Conservation (phyloP, 2,329 filamentous ascomycete genomes). For the Neonectria faginata region DNA sequence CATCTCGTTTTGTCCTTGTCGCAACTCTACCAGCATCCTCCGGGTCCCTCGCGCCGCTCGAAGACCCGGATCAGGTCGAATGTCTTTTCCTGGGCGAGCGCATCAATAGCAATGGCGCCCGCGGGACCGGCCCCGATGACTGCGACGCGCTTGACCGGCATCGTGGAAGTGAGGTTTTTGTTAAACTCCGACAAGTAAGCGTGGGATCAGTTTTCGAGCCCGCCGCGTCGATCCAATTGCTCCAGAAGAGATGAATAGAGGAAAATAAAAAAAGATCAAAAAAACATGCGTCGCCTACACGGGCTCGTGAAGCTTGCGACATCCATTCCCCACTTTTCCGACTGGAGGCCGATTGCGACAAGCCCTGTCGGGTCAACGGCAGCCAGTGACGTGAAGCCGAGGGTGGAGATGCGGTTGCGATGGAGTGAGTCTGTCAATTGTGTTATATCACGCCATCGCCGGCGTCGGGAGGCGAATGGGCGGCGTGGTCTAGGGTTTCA, state of each 20-base stretch:
- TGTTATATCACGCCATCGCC: conserved; percentile 30
- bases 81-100: conserved; percentile 66
- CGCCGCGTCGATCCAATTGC: neutral
- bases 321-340: conserved; percentile 13
- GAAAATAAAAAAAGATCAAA: neutral
- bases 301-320: neutral
- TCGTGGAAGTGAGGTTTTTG: conserved; percentile 1
- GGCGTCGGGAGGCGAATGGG: conserved; percentile 10
- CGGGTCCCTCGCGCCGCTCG: conserved; percentile 67
- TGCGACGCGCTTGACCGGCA: conserved; percentile 57
- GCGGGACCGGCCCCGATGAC: conserved; percentile 71
- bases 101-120: conserved; percentile 70
- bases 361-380: conserved; percentile 15
- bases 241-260: neutral
- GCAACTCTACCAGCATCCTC: conserved; percentile 68
- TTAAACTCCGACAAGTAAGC: neutral
- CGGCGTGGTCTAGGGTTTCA: neutral
- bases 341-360: neutral
- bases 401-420: conserved; percentile 5
- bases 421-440: neutral
- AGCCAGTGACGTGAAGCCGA: conserved; percentile 13
- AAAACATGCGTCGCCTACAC: neutral
- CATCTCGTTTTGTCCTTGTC: neutral
- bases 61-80: conserved; percentile 72
- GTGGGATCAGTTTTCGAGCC: neutral